Conservation (phyloP, 805 yeast genomes). For the Nakazawaea ernobii region DNA sequence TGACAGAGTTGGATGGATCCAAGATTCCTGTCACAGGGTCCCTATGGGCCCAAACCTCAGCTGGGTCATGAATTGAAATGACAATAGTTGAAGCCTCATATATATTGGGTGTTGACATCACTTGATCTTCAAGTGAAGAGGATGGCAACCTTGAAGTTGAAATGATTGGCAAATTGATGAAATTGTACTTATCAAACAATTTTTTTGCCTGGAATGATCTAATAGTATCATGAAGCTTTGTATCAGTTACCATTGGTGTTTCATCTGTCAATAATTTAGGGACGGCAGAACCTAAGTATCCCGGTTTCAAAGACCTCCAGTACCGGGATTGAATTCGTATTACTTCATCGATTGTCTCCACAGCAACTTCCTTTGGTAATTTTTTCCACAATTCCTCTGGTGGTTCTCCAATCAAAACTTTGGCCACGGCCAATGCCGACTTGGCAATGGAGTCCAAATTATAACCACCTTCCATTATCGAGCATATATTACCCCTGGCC, state of each 20-base stretch:
- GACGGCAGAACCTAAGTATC: slow-evolving; percentile 33
- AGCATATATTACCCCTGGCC: slow-evolving; percentile 85
- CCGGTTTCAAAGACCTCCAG: slow-evolving; percentile 83
- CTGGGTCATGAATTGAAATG: slow-evolving; percentile 81
- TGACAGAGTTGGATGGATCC: slow-evolving; percentile 64
- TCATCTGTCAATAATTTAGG: slow-evolving; percentile 21
- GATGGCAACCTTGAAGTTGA: slow-evolving; percentile 36
- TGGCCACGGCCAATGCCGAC: slow-evolving; percentile 88
- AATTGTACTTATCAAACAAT: slow-evolving; percentile 46
- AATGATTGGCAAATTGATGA: slow-evolving; percentile 65
- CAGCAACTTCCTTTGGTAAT: slow-evolving; percentile 69
- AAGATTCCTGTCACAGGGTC: slow-evolving; percentile 77
- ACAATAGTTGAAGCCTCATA: slow-evolving; percentile 59
- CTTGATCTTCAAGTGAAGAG: slow-evolving; percentile 52
- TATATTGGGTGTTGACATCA: slow-evolving; percentile 66
- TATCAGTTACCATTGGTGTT: slow-evolving; percentile 12
- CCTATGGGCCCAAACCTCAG: slow-evolving; percentile 84
- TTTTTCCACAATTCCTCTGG: slow-evolving; percentile 69
- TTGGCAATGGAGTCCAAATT: slow-evolving; percentile 85
- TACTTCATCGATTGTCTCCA: slow-evolving; percentile 78
- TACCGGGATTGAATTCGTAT: slow-evolving; percentile 73
- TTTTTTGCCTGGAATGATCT: slow-evolving; percentile 63
- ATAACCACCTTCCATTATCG: slow-evolving; percentile 94
- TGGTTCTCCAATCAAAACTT: slow-evolving; percentile 89
- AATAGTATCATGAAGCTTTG: slow-evolving; percentile 63